phyloP scores from a whole-genome alignment of 1,284 basidiomycete species.

The Irpex sp. region DNA sequence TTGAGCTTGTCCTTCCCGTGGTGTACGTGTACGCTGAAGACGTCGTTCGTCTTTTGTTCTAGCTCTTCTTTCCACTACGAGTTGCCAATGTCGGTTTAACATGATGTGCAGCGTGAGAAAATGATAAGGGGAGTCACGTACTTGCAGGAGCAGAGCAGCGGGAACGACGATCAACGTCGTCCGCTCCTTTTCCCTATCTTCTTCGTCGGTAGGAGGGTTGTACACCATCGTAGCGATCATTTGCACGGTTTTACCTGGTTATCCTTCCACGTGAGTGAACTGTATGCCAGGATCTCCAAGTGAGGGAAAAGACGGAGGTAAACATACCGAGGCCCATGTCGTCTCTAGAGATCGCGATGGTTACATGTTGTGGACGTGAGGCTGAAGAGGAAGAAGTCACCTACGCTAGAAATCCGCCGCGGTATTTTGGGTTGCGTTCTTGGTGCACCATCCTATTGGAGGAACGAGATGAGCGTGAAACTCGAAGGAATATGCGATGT shows the following conservation, averaged over 20 bases:
- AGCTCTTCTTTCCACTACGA: slow-evolving; percentile 70
- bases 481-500: too few relatives aligned
- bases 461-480: too few relatives aligned
- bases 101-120: too few relatives aligned
- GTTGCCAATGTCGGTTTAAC: too few relatives aligned
- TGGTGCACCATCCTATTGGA: slow-evolving; percentile 62
- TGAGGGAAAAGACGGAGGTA: neutral
- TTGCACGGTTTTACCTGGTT: slow-evolving; percentile 60
- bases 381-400: slow-evolving; percentile 16
- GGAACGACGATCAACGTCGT: slow-evolving; percentile 69
- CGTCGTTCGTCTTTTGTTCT: slow-evolving; percentile 56
- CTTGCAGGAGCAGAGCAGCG: slow-evolving; percentile 64
- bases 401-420: slow-evolving; percentile 75
- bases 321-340: slow-evolving; percentile 82
- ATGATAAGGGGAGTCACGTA: too few relatives aligned
- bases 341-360: slow-evolving; percentile 43
- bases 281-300: neutral
- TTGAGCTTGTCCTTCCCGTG: slow-evolving; percentile 66
- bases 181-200: slow-evolving; percentile 28
- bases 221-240: slow-evolving; percentile 71
- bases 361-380: neutral
- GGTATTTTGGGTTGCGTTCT: slow-evolving; percentile 41
- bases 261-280: neutral
- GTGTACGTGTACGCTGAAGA: slow-evolving; percentile 62
- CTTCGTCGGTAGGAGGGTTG: slow-evolving; percentile 47